A percentile compares a stretch with the other conserved stretches of the same genome.
These are phyloP conservation scores for Sherardia arvensis DNA, from an alignment of 257 asterid species.

Conservation along the genomic window DNA sequence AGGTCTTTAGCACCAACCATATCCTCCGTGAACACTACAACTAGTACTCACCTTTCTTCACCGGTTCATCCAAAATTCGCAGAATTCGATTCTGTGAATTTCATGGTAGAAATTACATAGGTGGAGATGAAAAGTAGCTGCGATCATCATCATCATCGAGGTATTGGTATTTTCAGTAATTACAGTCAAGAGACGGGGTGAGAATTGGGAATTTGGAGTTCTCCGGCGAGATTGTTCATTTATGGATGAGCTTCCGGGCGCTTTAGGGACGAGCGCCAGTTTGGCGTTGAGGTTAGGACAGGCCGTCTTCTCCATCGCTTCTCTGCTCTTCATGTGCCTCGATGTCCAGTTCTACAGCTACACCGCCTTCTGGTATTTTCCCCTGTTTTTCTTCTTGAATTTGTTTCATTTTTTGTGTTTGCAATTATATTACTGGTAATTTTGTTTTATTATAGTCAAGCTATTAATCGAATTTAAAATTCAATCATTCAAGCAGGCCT, in stretches of 20 bases:
- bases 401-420: no score
- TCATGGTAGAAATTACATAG: slow-evolving; percentile 3
- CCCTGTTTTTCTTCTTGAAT: slow-evolving; percentile 1
- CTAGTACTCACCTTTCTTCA: neutral
- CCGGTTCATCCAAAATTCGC: neutral
- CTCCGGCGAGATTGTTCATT: slow-evolving; percentile 20
- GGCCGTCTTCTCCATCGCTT: slow-evolving; percentile 72
- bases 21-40: slow-evolving; percentile 12
- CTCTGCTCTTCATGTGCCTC: slow-evolving; percentile 90
- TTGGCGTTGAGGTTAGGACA: slow-evolving; percentile 90
- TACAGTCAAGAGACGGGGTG: no score
- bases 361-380: slow-evolving; percentile 86
- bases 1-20: slow-evolving; percentile 12
- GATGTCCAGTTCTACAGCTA: slow-evolving; percentile 84
- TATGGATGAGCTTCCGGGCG: slow-evolving; percentile 91
- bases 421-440: no score
- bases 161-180: neutral
- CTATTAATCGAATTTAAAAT: neutral
- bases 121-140: slow-evolving; percentile 17
- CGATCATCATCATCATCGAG: slow-evolving; percentile 8
- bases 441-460: slow-evolving; percentile 3
- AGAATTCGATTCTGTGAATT: neutral
- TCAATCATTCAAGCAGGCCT: neutral
- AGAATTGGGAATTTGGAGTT: slow-evolving; percentile 1
- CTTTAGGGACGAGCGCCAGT: slow-evolving; percentile 87